Evolutionary conservation across 1,284 basidiomycete species (phyloP).

Genomic region (Anthracocystis panici-leucophaei): DNA sequence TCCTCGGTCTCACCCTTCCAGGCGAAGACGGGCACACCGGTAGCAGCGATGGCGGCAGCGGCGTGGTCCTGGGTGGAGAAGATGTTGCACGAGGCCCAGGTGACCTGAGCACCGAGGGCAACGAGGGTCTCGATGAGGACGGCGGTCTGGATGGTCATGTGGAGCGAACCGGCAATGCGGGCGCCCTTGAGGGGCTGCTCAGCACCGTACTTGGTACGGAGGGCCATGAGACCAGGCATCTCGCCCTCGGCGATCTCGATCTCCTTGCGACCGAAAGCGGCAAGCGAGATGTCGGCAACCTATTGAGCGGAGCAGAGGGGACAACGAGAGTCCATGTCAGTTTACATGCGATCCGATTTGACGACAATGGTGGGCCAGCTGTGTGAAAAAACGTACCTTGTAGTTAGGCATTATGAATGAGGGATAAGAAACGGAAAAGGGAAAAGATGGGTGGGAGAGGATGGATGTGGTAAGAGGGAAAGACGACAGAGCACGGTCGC

Average conservation of each 20-base stretch:
- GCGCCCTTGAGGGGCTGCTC: constrained; percentile 92
- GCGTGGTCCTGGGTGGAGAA: constrained; percentile 99
- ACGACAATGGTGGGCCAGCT: background rate
- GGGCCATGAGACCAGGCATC: constrained; percentile 69
- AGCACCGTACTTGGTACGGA: constrained; percentile 77
- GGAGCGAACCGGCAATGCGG: constrained; percentile 83
- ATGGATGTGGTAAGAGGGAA: constrained; percentile 27
- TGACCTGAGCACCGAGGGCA: constrained; percentile 94
- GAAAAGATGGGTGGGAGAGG: constrained; percentile 10
- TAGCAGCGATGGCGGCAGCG: constrained; percentile 96
- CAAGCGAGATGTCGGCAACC: constrained; percentile 87
- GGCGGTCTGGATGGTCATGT: constrained; percentile 89
- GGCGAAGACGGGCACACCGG: constrained; percentile 96
- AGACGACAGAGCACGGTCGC: constrained; percentile 5
- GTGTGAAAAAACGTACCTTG: constrained; percentile 40
- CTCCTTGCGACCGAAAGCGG: constrained; percentile 97
- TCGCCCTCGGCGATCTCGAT: constrained; percentile 89
- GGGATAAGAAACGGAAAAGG: background rate
- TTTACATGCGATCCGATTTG: background rate
- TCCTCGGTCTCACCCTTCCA: constrained; percentile 99
- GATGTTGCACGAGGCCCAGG: constrained; percentile 99
- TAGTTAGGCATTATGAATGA: constrained; percentile 58
- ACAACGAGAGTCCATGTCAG: constrained; percentile 2
- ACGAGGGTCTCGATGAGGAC: constrained; percentile 74
- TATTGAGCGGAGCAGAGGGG: constrained; percentile 5